Base-by-base conservation (phyloP, 2,329 filamentous ascomycete species). In the Tolypocladium amazonense region DNA sequence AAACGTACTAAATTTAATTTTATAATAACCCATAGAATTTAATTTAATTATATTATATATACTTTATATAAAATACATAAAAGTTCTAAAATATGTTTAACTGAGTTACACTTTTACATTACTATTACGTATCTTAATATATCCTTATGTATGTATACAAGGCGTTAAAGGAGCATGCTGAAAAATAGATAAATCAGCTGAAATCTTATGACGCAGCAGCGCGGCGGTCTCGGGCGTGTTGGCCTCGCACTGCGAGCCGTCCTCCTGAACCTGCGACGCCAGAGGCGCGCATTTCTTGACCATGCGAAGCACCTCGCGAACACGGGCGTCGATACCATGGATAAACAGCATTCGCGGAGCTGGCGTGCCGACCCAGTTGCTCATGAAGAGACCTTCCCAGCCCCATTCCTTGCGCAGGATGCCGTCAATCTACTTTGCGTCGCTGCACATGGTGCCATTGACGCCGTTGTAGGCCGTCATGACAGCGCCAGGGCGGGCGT, bases 171-270 rank as follows among this genome's bases (percentile, higher is more conserved):
- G n/a, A n/a, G n/a, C n/a, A n/a, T n/a, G n/a, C n/a, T n/a, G n/a
- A n/a, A n/a, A n/a, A n/a, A n/a, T n/a, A n/a, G n/a, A n/a, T n/a
- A n/a, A n/a, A n/a, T n/a, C 4, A 33, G 30, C 30, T 33, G 30
- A 7, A 33, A 33, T 33, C 30, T 33, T 33, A 33, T 7, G 78
- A 23, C 89, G 80, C 27, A 90, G 80, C 54, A 91, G 75, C 20
- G 79, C 80, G 5, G 85, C 81, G 43, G 84, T 85, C 69, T 88
- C 81, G 0, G 81, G 78, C 0, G 82, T 87, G 67, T 90, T 77
- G 9, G 78, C 74, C 0, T 75, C 78, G 56, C 72, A 75, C 68
- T 87, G 84, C 0, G 78, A 75, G 0, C 80, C 82, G 25, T 79
- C 74, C 66, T 85, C 81, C 4, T 78, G 75, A 23, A 87, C 78